Conservation (phyloP, 768 basidiomycete species). For the Tricholoma bakamatsutake region DNA sequence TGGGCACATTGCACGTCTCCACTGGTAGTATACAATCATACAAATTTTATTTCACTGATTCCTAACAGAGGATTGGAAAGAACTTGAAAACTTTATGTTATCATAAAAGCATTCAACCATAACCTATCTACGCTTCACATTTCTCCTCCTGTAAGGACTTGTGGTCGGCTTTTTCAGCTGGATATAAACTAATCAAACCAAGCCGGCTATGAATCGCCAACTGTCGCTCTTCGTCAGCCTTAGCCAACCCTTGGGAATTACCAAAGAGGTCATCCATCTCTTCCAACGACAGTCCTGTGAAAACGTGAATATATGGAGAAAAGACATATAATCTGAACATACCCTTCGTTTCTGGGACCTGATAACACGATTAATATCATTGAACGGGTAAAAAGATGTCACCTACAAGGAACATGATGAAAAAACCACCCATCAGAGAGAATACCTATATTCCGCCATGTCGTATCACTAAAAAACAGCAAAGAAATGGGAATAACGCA, state of each 20-base stretch:
- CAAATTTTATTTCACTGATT: no score
- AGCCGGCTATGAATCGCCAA: constrained; percentile 54
- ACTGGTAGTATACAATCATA: no score
- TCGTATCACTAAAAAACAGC: neutral
- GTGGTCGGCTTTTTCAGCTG: constrained; percentile 2
- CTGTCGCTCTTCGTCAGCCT: constrained; percentile 46
- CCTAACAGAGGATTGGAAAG: no score
- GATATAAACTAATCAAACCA: constrained; percentile 38
- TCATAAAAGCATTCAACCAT: neutral
- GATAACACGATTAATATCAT: neutral
- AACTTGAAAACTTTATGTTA: no score
- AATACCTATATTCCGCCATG: constrained; percentile 36
- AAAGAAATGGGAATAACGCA: constrained; percentile 21
- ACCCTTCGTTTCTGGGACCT: constrained; percentile 74
- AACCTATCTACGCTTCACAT: neutral
- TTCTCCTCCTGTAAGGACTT: constrained; percentile 6
- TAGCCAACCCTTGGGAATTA: constrained; percentile 44
- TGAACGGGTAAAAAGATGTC: neutral
- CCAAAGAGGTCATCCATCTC: constrained; percentile 81
- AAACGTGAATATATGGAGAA: neutral
- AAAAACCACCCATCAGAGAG: constrained; percentile 61
- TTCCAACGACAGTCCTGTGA: constrained; percentile 52
- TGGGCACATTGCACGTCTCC: no score
- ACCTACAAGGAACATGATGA: constrained; percentile 59
- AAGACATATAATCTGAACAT: constrained; percentile 3